These are phyloP conservation scores for Cucurbitaria berberidis DNA, from an alignment of 2,329 filamentous ascomycete genomes.

Conservation along the genomic window DNA sequence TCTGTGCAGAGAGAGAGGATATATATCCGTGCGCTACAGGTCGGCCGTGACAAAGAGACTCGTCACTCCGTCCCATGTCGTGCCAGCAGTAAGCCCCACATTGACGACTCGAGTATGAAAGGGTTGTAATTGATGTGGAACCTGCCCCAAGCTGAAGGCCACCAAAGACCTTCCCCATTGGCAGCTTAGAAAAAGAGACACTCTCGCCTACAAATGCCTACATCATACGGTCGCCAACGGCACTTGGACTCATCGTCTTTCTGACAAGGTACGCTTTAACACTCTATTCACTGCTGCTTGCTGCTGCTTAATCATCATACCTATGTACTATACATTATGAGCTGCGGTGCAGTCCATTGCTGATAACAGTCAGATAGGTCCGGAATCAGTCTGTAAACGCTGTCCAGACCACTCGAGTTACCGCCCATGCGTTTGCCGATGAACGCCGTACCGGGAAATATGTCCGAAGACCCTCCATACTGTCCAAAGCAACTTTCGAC, in stretches of 20 bases:
- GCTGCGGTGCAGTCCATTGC: constrained; percentile 12
- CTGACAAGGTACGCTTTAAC: constrained; percentile 13
- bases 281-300: constrained; percentile 5
- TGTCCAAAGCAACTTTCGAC: constrained; percentile 22
- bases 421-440: constrained; percentile 4
- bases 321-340: constrained; percentile 43
- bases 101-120: not conserved
- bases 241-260: constrained; percentile 15
- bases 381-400: constrained; percentile 5
- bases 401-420: constrained; percentile 11
- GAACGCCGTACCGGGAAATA: constrained; percentile 14
- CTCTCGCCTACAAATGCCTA: constrained; percentile 13
- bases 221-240: constrained; percentile 9
- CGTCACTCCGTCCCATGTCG: constrained; percentile 4
- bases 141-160: constrained; percentile 1
- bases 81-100: constrained; percentile 2
- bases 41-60: constrained; percentile 14
- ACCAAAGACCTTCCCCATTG: constrained; percentile 20
- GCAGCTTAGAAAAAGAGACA: constrained; percentile 16
- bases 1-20: constrained; percentile 1
- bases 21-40: constrained; percentile 9
- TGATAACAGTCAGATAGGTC: constrained; percentile 5
- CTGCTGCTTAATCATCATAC: constrained; percentile 14
- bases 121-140: not conserved
- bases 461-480: constrained; percentile 4